phyloP scores from a whole-genome alignment of 78 protist species.

The Thecamonas trahens region DNA sequence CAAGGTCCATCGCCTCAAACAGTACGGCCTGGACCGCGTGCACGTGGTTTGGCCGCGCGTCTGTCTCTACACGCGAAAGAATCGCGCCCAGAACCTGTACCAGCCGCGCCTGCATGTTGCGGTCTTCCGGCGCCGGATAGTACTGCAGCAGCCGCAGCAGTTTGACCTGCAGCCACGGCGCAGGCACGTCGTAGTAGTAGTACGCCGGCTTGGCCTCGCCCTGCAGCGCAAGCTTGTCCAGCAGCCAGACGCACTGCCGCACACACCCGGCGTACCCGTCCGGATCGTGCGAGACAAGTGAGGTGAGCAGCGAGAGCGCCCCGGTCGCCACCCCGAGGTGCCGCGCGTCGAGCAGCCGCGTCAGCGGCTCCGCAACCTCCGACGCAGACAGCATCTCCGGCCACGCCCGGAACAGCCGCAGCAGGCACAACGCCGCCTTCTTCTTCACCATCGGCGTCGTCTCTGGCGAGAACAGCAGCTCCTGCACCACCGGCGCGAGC shows the following conservation, averaged over 20 bases:
- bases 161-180: slow-evolving; percentile 93
- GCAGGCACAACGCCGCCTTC: slow-evolving; percentile 85
- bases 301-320: slow-evolving; percentile 52
- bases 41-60: no score
- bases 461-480: slow-evolving; percentile 48
- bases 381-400: slow-evolving; percentile 45
- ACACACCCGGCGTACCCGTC: slow-evolving; percentile 31
- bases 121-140: slow-evolving; percentile 73
- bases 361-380: slow-evolving; percentile 3
- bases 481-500: slow-evolving; percentile 66
- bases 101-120: slow-evolving; percentile 5
- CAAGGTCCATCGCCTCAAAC: slow-evolving; percentile 82
- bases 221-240: no score
- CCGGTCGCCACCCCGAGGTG: slow-evolving; percentile 76
- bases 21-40: slow-evolving; percentile 83
- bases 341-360: slow-evolving; percentile 54
- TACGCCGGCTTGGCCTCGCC: slow-evolving; percentile 66
- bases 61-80: slow-evolving; percentile 55
- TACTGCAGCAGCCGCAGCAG: slow-evolving; percentile 78
- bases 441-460: slow-evolving; percentile 57
- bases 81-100: slow-evolving; percentile 48
- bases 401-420: slow-evolving; percentile 83
- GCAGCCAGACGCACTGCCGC: not conserved
- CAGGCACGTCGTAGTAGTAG: slow-evolving; percentile 80
- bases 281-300: slow-evolving; percentile 4